Conservation (phyloP, 202 grass and related monocot genomes). For the Dendrocalamus latiflorus region DNA sequence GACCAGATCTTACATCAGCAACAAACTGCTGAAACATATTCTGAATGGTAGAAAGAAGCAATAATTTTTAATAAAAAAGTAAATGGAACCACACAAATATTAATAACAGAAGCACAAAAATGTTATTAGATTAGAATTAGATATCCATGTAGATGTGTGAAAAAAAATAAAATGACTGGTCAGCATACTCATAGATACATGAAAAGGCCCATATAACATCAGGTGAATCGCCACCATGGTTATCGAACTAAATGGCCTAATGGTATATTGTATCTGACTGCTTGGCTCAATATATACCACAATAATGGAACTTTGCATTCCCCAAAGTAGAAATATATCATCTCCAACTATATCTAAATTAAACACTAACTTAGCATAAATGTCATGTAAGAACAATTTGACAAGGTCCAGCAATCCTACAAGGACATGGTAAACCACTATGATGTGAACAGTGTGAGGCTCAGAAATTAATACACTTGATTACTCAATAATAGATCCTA, state of each 20-base stretch:
- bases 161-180: not conserved
- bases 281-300: not conserved
- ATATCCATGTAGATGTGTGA: no score
- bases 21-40: no score
- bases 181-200: not conserved
- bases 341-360: not conserved
- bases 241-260: not conserved
- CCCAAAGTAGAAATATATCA: not conserved
- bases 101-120: no score
- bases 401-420: not conserved
- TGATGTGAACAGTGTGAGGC: not conserved
- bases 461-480: not conserved
- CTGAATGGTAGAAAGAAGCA: no score
- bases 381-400: not conserved
- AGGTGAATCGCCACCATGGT: not conserved
- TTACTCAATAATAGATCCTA: not conserved
- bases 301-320: not conserved
- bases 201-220: not conserved
- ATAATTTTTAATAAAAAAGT: no score
- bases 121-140: no score
- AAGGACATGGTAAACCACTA: not conserved
- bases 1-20: no score
- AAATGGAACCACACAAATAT: no score
- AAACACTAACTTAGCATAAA: not conserved
- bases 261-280: not conserved